Evolutionary conservation across 345 rosid genomes (phyloP), one percentile per base, ranked within the genome.

Genomic region (Gossypioides kirkii): DNA sequence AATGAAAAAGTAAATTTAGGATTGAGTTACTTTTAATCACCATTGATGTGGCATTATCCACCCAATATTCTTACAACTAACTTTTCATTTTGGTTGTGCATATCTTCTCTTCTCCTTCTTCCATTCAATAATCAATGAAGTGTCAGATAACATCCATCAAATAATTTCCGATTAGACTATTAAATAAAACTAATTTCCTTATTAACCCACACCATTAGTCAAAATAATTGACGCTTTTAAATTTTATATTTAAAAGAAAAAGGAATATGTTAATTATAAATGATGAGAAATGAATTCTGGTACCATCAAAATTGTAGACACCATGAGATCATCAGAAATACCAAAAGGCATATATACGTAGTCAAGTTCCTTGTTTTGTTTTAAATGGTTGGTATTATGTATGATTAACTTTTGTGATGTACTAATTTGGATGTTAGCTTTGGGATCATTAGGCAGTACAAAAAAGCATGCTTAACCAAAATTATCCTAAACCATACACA

Each of bases 391-490:
- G 9, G 3, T 49, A 52, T 69, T 50, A 50, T 53, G 46, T 43
- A 71, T 70, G 16, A 43, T 41, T 42, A 42, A 56, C 11, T 18
- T 52, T 41, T 36, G 20, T 36, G 38, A 56, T 23, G 41, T 22
- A 13, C n/a, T 49, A 58, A 49, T 16, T 17, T 16, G 54, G 45
- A 61, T 23, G 54, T 13, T 46, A 67, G 13, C 22, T 47, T 67
- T 25, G 28, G 42, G 13, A 49, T 8, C 23, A 38, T 13, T 5
- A n/a, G 45, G 46, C 60, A 52, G 26, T 28, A 14, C 46, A 8
- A 4, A 38, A 52, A 76, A 52, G 38, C 71, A 52, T 45, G 22
- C 32, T 46, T n/a, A 76, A 83, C 62, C 76, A 17, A 26, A n/a
- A 10, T 69, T 50, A 50, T 32, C 72, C n/a, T 10, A 50, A 69